These are phyloP conservation scores for Calonectria hawksworthii DNA, from an alignment of 2,329 filamentous ascomycete genomes.

Conservation along the genomic window DNA sequence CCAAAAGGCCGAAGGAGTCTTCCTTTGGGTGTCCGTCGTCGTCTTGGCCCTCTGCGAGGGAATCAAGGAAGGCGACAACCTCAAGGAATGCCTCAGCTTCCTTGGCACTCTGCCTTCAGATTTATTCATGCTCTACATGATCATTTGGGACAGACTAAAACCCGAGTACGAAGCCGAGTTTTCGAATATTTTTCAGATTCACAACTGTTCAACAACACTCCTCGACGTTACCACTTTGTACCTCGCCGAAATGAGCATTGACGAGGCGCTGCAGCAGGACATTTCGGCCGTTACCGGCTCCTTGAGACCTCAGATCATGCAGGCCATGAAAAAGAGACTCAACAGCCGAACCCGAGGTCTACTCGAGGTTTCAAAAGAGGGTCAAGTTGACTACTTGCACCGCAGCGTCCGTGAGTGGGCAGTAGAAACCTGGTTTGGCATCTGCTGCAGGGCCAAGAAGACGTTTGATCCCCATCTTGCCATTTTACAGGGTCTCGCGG, in stretches of 20 bases:
- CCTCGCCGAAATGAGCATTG: not conserved
- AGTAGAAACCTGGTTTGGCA: not conserved
- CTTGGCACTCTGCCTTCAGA: not conserved
- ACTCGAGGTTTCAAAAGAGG: not conserved
- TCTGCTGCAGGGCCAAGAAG: not conserved
- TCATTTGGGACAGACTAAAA: not conserved
- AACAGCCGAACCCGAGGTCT: constrained; percentile 8
- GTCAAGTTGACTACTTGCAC: not conserved
- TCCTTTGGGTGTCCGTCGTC: constrained; percentile 9
- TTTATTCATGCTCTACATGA: not conserved
- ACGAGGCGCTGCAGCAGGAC: not conserved
- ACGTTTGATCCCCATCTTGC: not conserved
- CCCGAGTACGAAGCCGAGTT: not conserved
- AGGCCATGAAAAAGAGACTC: not conserved
- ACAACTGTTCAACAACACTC: not conserved
- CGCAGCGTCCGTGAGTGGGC: not conserved
- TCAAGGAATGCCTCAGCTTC: not conserved
- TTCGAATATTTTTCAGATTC: not conserved
- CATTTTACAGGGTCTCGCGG: not conserved
- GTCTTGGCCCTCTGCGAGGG: not conserved
- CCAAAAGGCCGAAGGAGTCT: constrained; percentile 4
- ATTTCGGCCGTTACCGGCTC: not conserved
- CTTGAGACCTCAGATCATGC: not conserved
- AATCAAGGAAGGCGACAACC: not conserved
- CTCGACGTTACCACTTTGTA: not conserved